These are phyloP conservation scores for Blastocystis sp. DNA, from an alignment of 352 stramenopile species.

Conservation along the genomic window DNA sequence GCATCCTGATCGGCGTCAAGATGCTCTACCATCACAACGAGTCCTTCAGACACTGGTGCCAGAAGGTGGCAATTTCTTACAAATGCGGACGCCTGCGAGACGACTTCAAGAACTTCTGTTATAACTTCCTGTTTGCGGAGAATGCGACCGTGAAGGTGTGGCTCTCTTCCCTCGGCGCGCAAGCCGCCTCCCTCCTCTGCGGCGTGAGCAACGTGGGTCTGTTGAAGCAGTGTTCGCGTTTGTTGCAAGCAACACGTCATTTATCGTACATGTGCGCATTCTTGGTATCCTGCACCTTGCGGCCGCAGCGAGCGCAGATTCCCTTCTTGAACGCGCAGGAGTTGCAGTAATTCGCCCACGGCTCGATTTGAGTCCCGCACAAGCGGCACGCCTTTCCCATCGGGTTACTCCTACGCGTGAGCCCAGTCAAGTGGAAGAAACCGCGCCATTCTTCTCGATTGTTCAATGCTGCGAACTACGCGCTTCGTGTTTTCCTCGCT, in stretches of 20 bases:
- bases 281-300: constrained; percentile 63
- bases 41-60: constrained; percentile 3
- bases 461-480: constrained; percentile 43
- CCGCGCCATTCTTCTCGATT: constrained; percentile 29
- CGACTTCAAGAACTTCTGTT: constrained; percentile 41
- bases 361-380: constrained; percentile 51
- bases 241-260: constrained; percentile 27
- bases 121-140: constrained; percentile 7
- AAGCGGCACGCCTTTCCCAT: constrained; percentile 59
- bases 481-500: not conserved
- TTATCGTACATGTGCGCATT: constrained; percentile 42
- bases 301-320: constrained; percentile 64
- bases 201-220: not conserved
- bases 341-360: constrained; percentile 61
- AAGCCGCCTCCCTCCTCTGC: not conserved
- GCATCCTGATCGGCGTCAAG: constrained; percentile 6
- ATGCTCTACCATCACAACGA: not conserved
- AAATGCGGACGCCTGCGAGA: not conserved
- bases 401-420: not conserved
- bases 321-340: constrained; percentile 64
- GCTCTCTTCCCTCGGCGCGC: not conserved
- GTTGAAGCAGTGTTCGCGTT: constrained; percentile 3
- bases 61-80: constrained; percentile 29
- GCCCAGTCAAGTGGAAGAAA: not conserved
- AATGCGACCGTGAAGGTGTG: not conserved